Conservation (phyloP, 306 rosid genomes). For the Cicer judaicum region DNA sequence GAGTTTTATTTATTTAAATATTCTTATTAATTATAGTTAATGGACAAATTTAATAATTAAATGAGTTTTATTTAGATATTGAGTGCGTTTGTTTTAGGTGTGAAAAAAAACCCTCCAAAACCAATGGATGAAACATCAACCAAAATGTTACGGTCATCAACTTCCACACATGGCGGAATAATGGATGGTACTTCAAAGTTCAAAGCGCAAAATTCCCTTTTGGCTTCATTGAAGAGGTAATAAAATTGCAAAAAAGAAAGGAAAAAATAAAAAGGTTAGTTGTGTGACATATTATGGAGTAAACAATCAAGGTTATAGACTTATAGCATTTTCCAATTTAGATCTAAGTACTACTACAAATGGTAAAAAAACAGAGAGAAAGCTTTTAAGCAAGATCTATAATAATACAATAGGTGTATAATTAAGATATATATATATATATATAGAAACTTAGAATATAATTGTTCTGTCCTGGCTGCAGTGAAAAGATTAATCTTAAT, state of each 20-base stretch:
- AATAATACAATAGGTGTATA: constrained; percentile 1
- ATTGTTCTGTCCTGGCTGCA: not conserved
- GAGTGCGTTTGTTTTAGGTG: no score
- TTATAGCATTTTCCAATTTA: constrained; percentile 34
- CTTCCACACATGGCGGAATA: constrained; percentile 29
- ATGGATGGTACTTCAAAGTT: not conserved
- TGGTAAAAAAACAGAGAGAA: not conserved
- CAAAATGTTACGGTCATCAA: constrained; percentile 36
- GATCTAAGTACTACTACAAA: constrained; percentile 50
- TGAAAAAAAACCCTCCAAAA: constrained; percentile 27
- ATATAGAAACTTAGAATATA: not conserved
- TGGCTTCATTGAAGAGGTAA: not conserved
- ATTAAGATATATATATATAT: not conserved
- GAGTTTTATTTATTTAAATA: no score
- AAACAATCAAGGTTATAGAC: constrained; percentile 20
- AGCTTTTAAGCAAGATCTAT: no score
- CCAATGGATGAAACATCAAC: constrained; percentile 10
- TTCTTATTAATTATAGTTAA: no score
- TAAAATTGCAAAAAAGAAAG: not conserved
- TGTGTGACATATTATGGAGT: not conserved
- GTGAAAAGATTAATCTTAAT: constrained; percentile 13
- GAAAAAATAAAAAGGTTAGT: not conserved
- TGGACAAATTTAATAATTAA: no score
- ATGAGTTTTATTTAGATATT: no score
- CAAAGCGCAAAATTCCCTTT: constrained; percentile 22